These are phyloP conservation scores for Russula ochroleuca DNA, from an alignment of 768 basidiomycete genomes.

Conservation along the genomic window DNA sequence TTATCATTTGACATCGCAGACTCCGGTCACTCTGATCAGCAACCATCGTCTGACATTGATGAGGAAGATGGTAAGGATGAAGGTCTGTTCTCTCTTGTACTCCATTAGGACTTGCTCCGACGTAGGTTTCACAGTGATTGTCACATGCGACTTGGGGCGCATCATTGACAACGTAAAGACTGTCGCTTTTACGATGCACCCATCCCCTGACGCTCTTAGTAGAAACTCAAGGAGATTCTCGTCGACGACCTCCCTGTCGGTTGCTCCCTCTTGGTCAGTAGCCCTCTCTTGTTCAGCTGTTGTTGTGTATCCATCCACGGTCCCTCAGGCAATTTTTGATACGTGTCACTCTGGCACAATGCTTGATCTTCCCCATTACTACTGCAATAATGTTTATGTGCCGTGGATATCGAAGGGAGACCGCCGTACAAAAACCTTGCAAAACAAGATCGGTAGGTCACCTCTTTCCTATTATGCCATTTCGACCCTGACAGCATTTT, in stretches of 20 bases:
- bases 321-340: constrained; percentile 28
- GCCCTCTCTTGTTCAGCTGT: neutral
- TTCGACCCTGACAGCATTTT: neutral
- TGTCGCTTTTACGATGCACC: neutral
- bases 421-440: constrained; percentile 24
- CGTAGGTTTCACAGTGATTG: constrained; percentile 5
- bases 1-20: constrained; percentile 11
- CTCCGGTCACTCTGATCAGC: constrained; percentile 31
- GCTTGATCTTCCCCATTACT: constrained; percentile 29
- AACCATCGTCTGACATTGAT: neutral
- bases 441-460: constrained; percentile 19
- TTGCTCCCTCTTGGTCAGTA: constrained; percentile 22
- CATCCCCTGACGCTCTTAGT: constrained; percentile 11
- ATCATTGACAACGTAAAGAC: constrained; percentile 30
- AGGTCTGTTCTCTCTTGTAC: constrained; percentile 12
- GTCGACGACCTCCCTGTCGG: constrained; percentile 25
- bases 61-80: constrained; percentile 32
- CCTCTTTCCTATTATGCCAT: neutral
- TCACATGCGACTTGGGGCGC: constrained; percentile 19
- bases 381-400: constrained; percentile 29
- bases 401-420: constrained; percentile 29
- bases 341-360: constrained; percentile 31
- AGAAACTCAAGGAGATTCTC: constrained; percentile 7
- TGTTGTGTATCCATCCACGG: neutral
- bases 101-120: too few relatives aligned